Conservation (phyloP, 2,329 filamentous ascomycete genomes). For the Coniochaeta prunicola region DNA sequence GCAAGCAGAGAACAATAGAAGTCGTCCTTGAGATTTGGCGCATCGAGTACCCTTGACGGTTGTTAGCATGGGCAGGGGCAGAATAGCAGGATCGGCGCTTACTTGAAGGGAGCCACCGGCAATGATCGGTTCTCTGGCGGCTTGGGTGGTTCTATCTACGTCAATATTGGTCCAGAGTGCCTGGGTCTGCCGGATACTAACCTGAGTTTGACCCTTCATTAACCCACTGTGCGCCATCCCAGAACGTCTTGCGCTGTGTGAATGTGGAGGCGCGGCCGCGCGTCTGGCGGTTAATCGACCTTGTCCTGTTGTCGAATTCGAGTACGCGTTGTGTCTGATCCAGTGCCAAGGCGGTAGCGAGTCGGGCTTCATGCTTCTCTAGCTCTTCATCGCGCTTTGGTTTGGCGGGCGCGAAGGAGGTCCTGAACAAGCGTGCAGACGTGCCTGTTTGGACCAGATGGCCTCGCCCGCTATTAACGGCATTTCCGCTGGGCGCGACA, state of each 20-base stretch:
- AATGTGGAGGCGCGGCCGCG: neutral
- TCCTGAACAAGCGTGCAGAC: slow-evolving; percentile 59
- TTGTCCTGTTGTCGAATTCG: slow-evolving; percentile 31
- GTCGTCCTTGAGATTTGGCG: slow-evolving; percentile 82
- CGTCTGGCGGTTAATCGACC: slow-evolving; percentile 9
- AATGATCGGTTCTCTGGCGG: slow-evolving; percentile 36
- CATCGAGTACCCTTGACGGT: slow-evolving; percentile 62
- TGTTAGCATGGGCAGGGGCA: neutral
- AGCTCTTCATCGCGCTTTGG: slow-evolving; percentile 49
- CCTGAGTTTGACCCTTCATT: slow-evolving; percentile 15
- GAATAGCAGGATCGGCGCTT: slow-evolving; percentile 21
- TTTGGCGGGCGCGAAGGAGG: slow-evolving; percentile 35
- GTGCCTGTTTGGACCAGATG: slow-evolving; percentile 61
- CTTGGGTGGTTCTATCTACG: slow-evolving; percentile 6
- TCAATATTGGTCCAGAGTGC: neutral
- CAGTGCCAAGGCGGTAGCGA: slow-evolving; percentile 77
- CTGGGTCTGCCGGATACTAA: slow-evolving; percentile 4
- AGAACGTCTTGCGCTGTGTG: slow-evolving; percentile 23
- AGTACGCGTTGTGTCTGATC: slow-evolving; percentile 63
- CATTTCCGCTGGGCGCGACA: slow-evolving; percentile 46
- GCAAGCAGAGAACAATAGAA: slow-evolving; percentile 92
- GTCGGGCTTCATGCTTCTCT: slow-evolving; percentile 62
- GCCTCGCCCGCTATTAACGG: slow-evolving; percentile 56
- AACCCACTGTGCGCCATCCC: slow-evolving; percentile 35
- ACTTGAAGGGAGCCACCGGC: slow-evolving; percentile 73